Evolutionary conservation across 202 grass and related monocot genomes (phyloP).

Genomic region (Digitaria exilis): DNA sequence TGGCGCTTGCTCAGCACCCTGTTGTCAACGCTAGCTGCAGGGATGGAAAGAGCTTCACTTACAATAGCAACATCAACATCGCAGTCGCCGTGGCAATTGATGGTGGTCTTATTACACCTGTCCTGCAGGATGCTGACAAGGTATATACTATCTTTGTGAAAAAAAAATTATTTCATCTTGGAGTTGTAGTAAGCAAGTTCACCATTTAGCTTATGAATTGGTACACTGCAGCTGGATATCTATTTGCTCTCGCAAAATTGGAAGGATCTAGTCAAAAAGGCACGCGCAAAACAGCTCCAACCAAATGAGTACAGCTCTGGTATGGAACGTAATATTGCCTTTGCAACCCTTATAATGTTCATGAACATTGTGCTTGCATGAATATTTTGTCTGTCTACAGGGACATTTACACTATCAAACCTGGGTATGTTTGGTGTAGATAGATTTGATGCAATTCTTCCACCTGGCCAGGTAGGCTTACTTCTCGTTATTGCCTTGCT

Average conservation of each 20-base stretch:
- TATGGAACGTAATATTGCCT: constrained; percentile 42
- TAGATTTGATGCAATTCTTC: constrained; percentile 98
- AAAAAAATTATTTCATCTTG: constrained; percentile 5
- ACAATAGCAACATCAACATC: constrained; percentile 90
- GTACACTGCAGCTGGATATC: constrained; percentile 78
- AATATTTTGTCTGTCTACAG: constrained; percentile 51
- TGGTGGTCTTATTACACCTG: constrained; percentile 91
- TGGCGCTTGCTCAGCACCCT: constrained; percentile 89
- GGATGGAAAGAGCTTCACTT: constrained; percentile 95
- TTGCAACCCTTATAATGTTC: constrained; percentile 4
- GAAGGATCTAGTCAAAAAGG: constrained; percentile 94
- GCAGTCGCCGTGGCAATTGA: constrained; percentile 96
- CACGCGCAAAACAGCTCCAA: constrained; percentile 88
- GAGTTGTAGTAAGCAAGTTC: not conserved
- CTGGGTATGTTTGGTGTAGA: constrained; percentile 99
- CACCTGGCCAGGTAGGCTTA: constrained; percentile 91
- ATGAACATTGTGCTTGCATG: constrained; percentile 39
- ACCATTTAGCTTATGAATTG: constrained; percentile 38
- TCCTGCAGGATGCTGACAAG: constrained; percentile 98
- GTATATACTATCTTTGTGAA: constrained; percentile 37
- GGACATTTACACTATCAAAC: constrained; percentile 96
- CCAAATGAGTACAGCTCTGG: constrained; percentile 94
- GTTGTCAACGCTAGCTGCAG: constrained; percentile 86
- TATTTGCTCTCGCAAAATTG: constrained; percentile 96
- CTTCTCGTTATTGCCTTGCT: not conserved